Conservation (phyloP, 768 basidiomycete genomes). For the Rhizopogon roseolus region DNA sequence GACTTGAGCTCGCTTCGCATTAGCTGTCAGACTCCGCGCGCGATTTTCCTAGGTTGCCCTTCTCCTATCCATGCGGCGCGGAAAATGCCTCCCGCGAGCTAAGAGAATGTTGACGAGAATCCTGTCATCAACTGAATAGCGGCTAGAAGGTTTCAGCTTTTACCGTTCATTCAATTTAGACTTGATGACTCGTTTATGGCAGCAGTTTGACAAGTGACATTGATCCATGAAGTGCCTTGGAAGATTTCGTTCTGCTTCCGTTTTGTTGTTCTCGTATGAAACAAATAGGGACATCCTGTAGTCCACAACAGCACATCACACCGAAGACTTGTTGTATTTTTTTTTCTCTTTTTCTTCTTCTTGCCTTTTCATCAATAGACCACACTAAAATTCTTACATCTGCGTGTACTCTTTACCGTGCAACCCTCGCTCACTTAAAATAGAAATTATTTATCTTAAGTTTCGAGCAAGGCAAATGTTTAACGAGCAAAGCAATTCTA, state of each 20-base stretch:
- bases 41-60: background rate
- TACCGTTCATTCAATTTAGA: background rate
- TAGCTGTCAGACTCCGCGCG: background rate
- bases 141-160: background rate
- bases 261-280: background rate
- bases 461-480: background rate
- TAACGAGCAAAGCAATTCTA: slow-evolving; percentile 20
- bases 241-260: no score
- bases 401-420: no score
- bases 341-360: no score
- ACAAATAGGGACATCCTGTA: background rate
- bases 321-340: no score
- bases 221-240: background rate
- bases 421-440: no score
- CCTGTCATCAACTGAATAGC: background rate
- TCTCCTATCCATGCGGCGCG: background rate
- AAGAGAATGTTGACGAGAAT: background rate
- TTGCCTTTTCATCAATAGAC: background rate
- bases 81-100: background rate
- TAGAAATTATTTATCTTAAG: background rate
- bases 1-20: background rate
- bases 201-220: background rate
- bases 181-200: background rate
- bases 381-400: background rate
- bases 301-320: background rate